Base-by-base conservation (phyloP, 2,329 filamentous ascomycete genomes). In the Zelopaecilomyces penicillatus region DNA sequence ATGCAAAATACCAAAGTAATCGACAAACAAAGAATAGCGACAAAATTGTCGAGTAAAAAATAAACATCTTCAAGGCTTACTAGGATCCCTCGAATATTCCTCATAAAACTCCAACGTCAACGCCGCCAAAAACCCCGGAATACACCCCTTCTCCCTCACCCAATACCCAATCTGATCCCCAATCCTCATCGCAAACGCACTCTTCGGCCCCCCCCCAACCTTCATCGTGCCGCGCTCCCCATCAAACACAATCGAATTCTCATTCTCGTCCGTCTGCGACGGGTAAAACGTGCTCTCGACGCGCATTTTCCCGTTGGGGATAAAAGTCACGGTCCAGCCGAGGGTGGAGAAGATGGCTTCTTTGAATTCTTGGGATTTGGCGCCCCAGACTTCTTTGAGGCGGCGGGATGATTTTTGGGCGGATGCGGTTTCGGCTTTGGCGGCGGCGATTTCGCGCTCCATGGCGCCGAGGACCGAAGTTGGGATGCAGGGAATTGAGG, bases 171-270 rank as follows among this genome's bases (percentile, higher is more conserved):
- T 91, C 62, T 90, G 79, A 57, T 87, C 85, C 52, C 78, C 78
- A 51, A 98, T 95, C 64, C 89, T 83, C 44, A 78, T 69, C 1
- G 90, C 93, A 65, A 98, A 98, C 9, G 80, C 75, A 59, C 87
- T 94, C 59, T 86, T 78, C 1, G 89, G 87, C 0, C 93, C 93
- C 1, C 93, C 93, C 31, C 84, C 87, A 46, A 98, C 86, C 74
- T 98, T 98, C 93, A 98, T 98, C 1, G 90, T 96, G 6, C 91
- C 93, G 46, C 85, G 82, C 67, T 96, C 89, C 42, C 89, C 89
- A 64, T 95, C 89, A 62, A 96, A 96, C 0, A 95, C 80, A 48
- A 85, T 83, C 46, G 76, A 80, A 54, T 83, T 83, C 62, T 84
- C 81, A 61, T 87, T 80, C 58, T 85, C 82, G 44, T 85, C 80